A percentile compares a stretch with the other conserved stretches of the same genome.
These are phyloP conservation scores for Hibiscus tridactylites DNA, from an alignment of 345 rosid genomes.

Conservation along the genomic window DNA sequence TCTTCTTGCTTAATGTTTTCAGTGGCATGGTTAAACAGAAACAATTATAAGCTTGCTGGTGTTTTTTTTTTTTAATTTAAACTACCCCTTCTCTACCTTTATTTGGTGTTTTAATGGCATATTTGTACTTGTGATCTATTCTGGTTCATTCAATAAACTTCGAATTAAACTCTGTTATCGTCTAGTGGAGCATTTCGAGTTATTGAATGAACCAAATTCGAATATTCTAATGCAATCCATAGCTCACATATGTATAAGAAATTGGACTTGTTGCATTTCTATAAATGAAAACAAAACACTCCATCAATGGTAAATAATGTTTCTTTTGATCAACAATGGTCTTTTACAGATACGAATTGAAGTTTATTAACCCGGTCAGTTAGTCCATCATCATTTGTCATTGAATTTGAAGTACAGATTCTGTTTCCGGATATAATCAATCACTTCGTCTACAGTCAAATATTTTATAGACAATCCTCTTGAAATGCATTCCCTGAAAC, in stretches of 20 bases:
- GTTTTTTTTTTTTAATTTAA: no score
- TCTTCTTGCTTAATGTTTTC: not conserved
- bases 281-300: not conserved
- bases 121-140: no score
- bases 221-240: not conserved
- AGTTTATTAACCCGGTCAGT: not conserved
- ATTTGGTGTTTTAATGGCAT: not conserved
- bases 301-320: not conserved
- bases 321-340: not conserved
- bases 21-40: not conserved
- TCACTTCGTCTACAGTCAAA: constrained; percentile 63
- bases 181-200: not conserved
- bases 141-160: not conserved
- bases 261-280: not conserved
- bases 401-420: constrained; percentile 31
- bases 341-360: not conserved
- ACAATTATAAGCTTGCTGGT: not conserved
- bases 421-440: constrained; percentile 42
- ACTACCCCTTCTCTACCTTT: no score
- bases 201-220: not conserved
- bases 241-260: not conserved
- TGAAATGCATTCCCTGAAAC: constrained; percentile 66
- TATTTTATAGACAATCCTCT: constrained; percentile 71
- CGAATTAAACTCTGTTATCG: not conserved
- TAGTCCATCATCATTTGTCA: not conserved